Evolutionary conservation across 495 filamentous ascomycete species (phyloP).

Genomic region (Neurospora terricola): DNA sequence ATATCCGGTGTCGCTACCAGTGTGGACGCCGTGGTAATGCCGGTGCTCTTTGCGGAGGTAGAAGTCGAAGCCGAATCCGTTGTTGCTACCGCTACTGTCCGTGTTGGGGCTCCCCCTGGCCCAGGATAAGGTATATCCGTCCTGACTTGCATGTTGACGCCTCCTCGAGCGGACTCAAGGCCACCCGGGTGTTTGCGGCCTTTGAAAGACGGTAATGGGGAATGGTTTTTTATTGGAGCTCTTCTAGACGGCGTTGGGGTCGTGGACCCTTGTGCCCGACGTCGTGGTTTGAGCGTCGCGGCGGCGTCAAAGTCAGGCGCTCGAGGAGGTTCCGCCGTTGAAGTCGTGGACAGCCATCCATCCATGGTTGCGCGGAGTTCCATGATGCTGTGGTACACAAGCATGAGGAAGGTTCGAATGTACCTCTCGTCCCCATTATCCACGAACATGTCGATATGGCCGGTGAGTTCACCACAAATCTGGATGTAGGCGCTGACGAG

Average conservation of each 20-base stretch:
- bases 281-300: slow-evolving; percentile 10
- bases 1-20: not conserved
- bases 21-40: not conserved
- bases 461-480: slow-evolving; percentile 54
- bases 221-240: not conserved
- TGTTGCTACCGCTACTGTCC: not conserved
- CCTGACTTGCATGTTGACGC: slow-evolving; percentile 12
- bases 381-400: slow-evolving; percentile 64
- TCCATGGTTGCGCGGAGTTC: slow-evolving; percentile 48
- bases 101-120: not conserved
- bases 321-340: not conserved
- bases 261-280: not conserved
- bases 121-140: slow-evolving; percentile 15
- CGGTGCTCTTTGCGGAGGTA: not conserved
- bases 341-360: slow-evolving; percentile 1
- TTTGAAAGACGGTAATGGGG: not conserved
- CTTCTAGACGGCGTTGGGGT: not conserved
- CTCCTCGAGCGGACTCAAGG: not conserved
- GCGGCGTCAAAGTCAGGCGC: slow-evolving; percentile 15
- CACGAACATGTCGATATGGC: slow-evolving; percentile 56
- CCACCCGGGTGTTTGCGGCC: not conserved
- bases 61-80: not conserved
- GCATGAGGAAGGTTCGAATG: slow-evolving; percentile 65
- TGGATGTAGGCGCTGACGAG: slow-evolving; percentile 66
- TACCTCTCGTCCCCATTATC: slow-evolving; percentile 63